A percentile compares a stretch with the other conserved stretches of the same genome.
Evolutionary conservation across 352 stramenopile genomes (phyloP).

Genomic region (Pythium vanterpoolii): DNA sequence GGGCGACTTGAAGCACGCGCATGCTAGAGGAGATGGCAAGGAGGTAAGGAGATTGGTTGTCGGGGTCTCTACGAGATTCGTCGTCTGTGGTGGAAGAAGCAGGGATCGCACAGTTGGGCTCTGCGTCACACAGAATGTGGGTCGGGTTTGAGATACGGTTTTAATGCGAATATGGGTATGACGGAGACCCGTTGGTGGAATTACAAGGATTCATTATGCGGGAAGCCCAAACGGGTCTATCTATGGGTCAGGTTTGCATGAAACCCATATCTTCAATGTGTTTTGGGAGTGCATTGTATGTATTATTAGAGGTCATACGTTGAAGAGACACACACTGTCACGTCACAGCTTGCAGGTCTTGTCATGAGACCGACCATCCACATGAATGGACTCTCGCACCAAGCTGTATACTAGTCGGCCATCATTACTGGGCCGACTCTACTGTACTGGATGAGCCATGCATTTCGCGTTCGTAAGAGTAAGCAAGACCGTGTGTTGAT

Average conservation of each 20-base stretch:
- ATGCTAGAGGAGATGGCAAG: too few relatives aligned
- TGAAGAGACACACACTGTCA: too few relatives aligned
- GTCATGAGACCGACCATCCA: too few relatives aligned
- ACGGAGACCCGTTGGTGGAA: background rate
- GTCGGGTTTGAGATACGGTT: too few relatives aligned
- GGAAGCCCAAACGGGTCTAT: too few relatives aligned
- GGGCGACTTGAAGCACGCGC: constrained; percentile 17
- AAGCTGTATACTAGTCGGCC: too few relatives aligned
- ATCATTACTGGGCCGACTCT: too few relatives aligned
- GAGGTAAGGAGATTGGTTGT: background rate
- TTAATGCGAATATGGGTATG: background rate
- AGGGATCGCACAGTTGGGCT: background rate
- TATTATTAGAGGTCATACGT: background rate
- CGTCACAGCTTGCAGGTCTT: too few relatives aligned
- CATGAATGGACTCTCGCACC: too few relatives aligned
- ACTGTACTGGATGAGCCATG: too few relatives aligned
- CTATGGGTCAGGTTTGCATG: background rate
- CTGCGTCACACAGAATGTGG: background rate
- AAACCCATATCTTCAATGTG: background rate
- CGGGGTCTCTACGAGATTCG: background rate
- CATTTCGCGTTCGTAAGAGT: too few relatives aligned
- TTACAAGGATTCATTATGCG: background rate
- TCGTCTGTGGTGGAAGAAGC: background rate
- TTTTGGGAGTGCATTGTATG: background rate
- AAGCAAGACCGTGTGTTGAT: too few relatives aligned